Evolutionary conservation across 331 rosid species (phyloP).

Genomic region (Erythrophleum ivorense): DNA sequence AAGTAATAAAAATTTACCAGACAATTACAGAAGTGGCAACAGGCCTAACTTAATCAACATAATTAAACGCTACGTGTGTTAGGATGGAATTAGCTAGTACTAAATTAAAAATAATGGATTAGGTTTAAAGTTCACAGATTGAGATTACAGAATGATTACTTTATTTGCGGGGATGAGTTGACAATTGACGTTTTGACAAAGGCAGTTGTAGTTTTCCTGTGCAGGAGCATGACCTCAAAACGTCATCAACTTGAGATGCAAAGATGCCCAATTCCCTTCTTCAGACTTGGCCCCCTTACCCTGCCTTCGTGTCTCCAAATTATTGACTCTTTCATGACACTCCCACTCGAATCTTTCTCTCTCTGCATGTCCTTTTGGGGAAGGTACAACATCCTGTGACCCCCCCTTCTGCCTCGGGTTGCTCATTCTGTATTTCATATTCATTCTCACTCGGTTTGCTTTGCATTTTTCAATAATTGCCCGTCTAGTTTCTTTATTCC

Average conservation of each 20-base stretch:
- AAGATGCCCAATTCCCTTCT: background rate
- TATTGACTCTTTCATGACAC: conserved; percentile 26
- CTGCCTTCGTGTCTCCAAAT: conserved; percentile 12
- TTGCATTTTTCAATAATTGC: no score
- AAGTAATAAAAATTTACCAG: background rate
- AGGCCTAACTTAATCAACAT: conserved; percentile 35
- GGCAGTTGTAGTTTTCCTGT: no score
- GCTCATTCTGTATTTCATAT: background rate
- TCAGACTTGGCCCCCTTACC: background rate
- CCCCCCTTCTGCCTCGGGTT: background rate
- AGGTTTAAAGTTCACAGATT: background rate
- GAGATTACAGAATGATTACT: background rate
- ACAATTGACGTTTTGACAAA: conserved; percentile 39
- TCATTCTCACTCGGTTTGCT: no score
- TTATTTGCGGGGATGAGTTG: conserved; percentile 40
- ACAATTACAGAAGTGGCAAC: background rate
- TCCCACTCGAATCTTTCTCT: background rate
- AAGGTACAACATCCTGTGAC: conserved; percentile 24
- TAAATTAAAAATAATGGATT: background rate
- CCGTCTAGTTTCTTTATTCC: no score
- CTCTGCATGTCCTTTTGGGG: background rate
- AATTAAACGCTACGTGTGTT: background rate
- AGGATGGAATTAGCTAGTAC: background rate
- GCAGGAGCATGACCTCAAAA: background rate
- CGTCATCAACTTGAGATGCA: conserved; percentile 30